Evolutionary conservation across 2,329 filamentous ascomycete species (phyloP).

Genomic region (Lachnellula occidentalis): DNA sequence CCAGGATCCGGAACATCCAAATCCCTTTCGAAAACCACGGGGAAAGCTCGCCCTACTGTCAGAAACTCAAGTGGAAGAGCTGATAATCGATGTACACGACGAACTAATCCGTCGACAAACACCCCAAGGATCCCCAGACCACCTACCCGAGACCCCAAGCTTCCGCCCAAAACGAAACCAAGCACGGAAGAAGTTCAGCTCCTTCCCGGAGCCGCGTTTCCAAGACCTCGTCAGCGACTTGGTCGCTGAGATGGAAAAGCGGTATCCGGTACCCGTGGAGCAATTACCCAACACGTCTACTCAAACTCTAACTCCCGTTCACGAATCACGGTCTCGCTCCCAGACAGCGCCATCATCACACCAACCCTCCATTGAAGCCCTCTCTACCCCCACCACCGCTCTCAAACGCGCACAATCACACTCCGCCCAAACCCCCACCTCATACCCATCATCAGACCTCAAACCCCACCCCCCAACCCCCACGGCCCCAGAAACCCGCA

Average conservation of each 20-base stretch:
- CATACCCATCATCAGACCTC: not conserved
- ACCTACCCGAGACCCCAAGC: not conserved
- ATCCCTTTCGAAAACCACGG: not conserved
- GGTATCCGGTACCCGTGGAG: slow-evolving; percentile 5
- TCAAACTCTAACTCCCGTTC: not conserved
- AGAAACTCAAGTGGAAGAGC: slow-evolving; percentile 13
- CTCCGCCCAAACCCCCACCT: not conserved
- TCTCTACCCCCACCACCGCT: too few relatives aligned
- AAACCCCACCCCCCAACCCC: not conserved
- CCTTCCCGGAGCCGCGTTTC: slow-evolving; percentile 10
- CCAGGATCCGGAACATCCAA: not conserved
- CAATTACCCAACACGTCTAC: not conserved
- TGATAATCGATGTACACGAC: slow-evolving; percentile 19
- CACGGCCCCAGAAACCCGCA: slow-evolving; percentile 32
- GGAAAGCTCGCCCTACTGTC: slow-evolving; percentile 12
- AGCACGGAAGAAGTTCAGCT: slow-evolving; percentile 15
- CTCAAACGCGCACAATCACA: not conserved
- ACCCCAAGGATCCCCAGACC: not conserved
- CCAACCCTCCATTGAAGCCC: not conserved
- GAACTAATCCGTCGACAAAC: slow-evolving; percentile 21
- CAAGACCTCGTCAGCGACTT: slow-evolving; percentile 14
- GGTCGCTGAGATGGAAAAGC: slow-evolving; percentile 14
- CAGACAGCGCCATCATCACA: not conserved
- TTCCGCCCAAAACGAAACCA: slow-evolving; percentile 16
- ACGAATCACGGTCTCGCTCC: not conserved